A percentile compares a stretch with the other conserved stretches of the same genome.
phyloP scores from a whole-genome alignment of 345 rosid genomes.

The Camelina hispida region DNA sequence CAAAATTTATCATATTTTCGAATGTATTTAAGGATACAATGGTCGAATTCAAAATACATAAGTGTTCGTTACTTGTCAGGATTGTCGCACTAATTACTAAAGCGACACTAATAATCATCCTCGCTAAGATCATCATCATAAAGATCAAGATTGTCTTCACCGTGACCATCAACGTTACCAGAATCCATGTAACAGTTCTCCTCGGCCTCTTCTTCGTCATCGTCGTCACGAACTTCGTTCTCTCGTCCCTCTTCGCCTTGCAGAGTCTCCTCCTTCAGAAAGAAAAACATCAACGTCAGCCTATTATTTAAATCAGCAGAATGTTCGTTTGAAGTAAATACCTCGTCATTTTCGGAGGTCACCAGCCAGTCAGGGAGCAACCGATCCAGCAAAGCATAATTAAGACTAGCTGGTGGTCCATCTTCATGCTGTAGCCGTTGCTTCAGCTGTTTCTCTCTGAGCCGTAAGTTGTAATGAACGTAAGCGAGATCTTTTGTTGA shows the following conservation, averaged over 20 bases:
- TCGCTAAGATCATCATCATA: conserved; percentile 57
- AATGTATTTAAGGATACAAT: conserved; percentile 10
- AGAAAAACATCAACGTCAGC: conserved; percentile 4
- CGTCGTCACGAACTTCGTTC: conserved; percentile 33
- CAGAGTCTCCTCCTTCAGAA: conserved; percentile 41
- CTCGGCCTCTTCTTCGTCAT: conserved; percentile 31
- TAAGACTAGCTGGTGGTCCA: conserved; percentile 46
- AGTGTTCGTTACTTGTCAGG: conserved; percentile 12
- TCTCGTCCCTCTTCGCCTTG: conserved; percentile 32
- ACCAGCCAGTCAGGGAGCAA: conserved; percentile 71
- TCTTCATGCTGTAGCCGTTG: conserved; percentile 48
- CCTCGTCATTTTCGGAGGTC: conserved; percentile 69
- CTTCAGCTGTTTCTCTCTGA: conserved; percentile 60
- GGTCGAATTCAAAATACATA: conserved; percentile 9
- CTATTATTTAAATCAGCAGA: neutral
- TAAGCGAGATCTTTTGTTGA: conserved; percentile 64
- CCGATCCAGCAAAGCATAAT: conserved; percentile 56
- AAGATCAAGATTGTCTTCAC: conserved; percentile 46
- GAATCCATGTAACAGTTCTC: conserved; percentile 23
- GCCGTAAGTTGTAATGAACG: conserved; percentile 79
- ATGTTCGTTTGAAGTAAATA: conserved; percentile 28
- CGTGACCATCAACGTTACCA: conserved; percentile 32
- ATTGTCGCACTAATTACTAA: neutral
- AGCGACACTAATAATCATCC: conserved; percentile 33
- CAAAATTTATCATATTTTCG: neutral